Conservation (phyloP, 1,139 yeast genomes). For the Wickerhamomyces sp. region DNA sequence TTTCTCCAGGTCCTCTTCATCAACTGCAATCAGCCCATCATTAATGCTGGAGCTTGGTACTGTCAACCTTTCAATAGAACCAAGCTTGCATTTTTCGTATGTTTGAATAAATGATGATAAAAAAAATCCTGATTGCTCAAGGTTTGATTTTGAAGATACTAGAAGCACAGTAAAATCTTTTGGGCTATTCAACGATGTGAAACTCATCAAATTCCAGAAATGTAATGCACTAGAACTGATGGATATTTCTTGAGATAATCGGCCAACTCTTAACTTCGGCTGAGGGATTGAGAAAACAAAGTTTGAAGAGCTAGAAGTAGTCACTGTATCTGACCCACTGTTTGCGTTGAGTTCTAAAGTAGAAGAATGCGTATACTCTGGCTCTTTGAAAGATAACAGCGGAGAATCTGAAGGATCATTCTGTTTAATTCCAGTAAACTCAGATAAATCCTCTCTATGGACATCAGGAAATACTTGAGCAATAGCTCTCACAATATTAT, state of each 20-base stretch:
- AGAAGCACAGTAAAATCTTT: slow-evolving; percentile 54
- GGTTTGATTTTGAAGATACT: slow-evolving; percentile 32
- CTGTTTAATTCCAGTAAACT: slow-evolving; percentile 13
- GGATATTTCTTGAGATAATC: slow-evolving; percentile 29
- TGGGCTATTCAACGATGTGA: slow-evolving; percentile 45
- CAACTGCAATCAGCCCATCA: slow-evolving; percentile 9
- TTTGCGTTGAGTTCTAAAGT: not conserved
- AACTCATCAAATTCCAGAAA: slow-evolving; percentile 54
- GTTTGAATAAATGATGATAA: slow-evolving; percentile 37
- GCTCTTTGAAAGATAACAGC: slow-evolving; percentile 15
- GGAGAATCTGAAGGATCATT: slow-evolving; percentile 15
- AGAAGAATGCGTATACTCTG: slow-evolving; percentile 9
- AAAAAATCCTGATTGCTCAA: slow-evolving; percentile 30
- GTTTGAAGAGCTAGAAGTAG: not conserved
- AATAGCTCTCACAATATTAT: slow-evolving; percentile 20
- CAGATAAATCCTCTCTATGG: slow-evolving; percentile 15
- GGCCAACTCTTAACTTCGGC: slow-evolving; percentile 29
- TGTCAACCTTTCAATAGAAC: slow-evolving; percentile 26
- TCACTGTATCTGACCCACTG: not conserved
- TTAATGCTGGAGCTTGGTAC: not conserved
- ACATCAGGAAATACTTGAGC: slow-evolving; percentile 26
- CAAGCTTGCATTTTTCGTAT: slow-evolving; percentile 47
- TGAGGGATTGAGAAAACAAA: slow-evolving; percentile 28
- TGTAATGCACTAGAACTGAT: slow-evolving; percentile 32
- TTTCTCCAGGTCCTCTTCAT: slow-evolving; percentile 1